These are phyloP conservation scores for Conringia planisiliqua DNA, from an alignment of 345 rosid genomes.

Conservation along the genomic window DNA sequence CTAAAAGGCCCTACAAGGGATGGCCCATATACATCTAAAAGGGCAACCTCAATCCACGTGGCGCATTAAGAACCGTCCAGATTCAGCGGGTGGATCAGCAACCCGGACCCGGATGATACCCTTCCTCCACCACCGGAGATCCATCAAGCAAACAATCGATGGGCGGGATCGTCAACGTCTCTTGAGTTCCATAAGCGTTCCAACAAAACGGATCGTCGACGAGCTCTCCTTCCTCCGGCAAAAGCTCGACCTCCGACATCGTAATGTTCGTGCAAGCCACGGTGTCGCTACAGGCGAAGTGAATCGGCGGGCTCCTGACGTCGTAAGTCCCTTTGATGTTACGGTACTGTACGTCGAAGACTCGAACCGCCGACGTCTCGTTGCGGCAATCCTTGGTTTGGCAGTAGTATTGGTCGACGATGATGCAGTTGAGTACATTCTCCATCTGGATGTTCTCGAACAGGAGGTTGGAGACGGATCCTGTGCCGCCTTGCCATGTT, in stretches of 20 bases:
- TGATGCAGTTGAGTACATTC: conserved; percentile 86
- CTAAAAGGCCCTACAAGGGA: conserved; percentile 58
- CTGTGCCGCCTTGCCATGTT: conserved; percentile 98
- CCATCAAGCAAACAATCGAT: conserved; percentile 76
- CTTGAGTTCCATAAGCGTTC: conserved; percentile 90
- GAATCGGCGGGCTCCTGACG: conserved; percentile 74
- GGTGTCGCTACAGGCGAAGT: conserved; percentile 91
- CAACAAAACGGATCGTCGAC: conserved; percentile 96
- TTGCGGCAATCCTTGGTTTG: conserved; percentile 58
- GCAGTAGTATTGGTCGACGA: conserved; percentile 89
- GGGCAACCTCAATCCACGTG: not conserved
- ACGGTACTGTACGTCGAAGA: conserved; percentile 54
- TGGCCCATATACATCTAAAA: conserved; percentile 36
- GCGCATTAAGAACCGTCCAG: not conserved
- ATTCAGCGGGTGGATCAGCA: conserved; percentile 41
- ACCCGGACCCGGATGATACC: conserved; percentile 33
- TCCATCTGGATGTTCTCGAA: conserved; percentile 93
- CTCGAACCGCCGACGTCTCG: conserved; percentile 83
- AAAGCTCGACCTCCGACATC: conserved; percentile 84
- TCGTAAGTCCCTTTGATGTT: conserved; percentile 92
- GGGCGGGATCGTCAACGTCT: conserved; percentile 80
- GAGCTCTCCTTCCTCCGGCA: conserved; percentile 81
- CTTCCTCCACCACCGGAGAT: conserved; percentile 42
- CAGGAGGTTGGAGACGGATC: conserved; percentile 59
- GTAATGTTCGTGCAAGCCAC: conserved; percentile 92